Base-by-base conservation (phyloP, 257 asterid species). In the Solanum ahanhuiri region DNA sequence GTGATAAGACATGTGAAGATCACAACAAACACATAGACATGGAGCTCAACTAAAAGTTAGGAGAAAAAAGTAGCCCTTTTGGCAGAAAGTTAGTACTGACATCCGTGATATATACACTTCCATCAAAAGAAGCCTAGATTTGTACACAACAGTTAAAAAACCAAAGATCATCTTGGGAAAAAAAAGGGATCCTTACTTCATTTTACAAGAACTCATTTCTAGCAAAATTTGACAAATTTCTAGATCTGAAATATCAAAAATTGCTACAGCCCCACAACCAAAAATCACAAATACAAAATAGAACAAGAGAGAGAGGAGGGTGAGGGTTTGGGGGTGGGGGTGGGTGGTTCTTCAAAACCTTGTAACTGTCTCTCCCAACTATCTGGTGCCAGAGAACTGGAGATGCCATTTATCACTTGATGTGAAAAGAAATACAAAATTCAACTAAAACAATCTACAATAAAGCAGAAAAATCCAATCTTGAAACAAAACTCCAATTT, bases 1-100 rank as follows among this genome's bases (percentile, higher is more conserved):
- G 58, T 34, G 34, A 35, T 0, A 63, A 25, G 79, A 37, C 72
- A 83, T 60, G 76, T 83, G 86, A 83, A 83, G 79, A 73, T 86
- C 88, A 87, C 91, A 85, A 57, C 43, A 83, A 86, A 48, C 87
- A 84, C 88, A 87, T 88, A 87, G 88, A 87, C 88, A 87, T 87
- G 90, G 88, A 86, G 57, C 86, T 87, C 84, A 86, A 84, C 85
- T 72, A 31, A 86, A 88, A 89, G 69, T 58, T 30, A 57, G 39
- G 43, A 70, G 39, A 64, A 71, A 39, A 23, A 60, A 31, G 48
- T 33, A 33, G 14, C 57, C 54, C 81, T 85, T n/a, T 71, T 34
- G 64, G 75, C 54, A 34, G 41, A 60, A 23, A 77, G 12, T 3
- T 34, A 81, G 64, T 20, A 48, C 70, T 85, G 54, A 84, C 23